Base-by-base conservation (phyloP, 106 monocot genomes). In the Narthecium ossifragum region DNA sequence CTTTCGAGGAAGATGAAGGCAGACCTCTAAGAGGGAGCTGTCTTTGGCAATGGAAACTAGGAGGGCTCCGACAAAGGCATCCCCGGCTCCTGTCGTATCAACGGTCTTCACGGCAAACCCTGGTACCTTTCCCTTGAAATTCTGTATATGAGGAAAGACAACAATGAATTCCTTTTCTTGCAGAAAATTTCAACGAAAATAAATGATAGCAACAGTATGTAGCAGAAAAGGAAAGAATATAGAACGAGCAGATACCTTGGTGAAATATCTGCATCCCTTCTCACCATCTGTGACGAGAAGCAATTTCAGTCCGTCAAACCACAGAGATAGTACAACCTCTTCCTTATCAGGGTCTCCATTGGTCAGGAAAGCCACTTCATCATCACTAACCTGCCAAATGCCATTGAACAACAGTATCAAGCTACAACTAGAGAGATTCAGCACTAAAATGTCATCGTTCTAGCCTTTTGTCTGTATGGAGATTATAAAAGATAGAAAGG, bases 221-320 rank as follows among this genome's bases (percentile, higher is more conserved):
- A 46, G 6, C 22, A 22, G 13, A 48, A 26, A 33, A 38, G 26
- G 3, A 59, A 25, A 39, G 23, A 39, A 55, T n/a, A 21, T 24
- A 71, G 39, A 51, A 26, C 0, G 8, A 24, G 12, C 7, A 11
- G 20, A 39, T 21, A 78, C 78, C 78, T 78, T 72, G 29, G 76
- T 70, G 54, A 77, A 77, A 46, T 77, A 77, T 60, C 76, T 58
- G 36, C 76, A 77, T 33, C 76, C 76, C 65, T 70, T 77, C 65
- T 77, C 76, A 0, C 76, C 76, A 20, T 77, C 76, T n/a, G 76
- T 77, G 45, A 77, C 70, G 9, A 77, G 31, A 25, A 77, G 76
- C 27, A 77, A 60, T 60, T 77, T 77, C 59, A 77, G 34, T 4
- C 65, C 60, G 1, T 70, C 70, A 25, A 46, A 70, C 70, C 70